A percentile compares a stretch with the other conserved stretches of the same genome.
phyloP scores from a whole-genome alignment of 306 rosid genomes.

The Aeschynomene evenia region DNA sequence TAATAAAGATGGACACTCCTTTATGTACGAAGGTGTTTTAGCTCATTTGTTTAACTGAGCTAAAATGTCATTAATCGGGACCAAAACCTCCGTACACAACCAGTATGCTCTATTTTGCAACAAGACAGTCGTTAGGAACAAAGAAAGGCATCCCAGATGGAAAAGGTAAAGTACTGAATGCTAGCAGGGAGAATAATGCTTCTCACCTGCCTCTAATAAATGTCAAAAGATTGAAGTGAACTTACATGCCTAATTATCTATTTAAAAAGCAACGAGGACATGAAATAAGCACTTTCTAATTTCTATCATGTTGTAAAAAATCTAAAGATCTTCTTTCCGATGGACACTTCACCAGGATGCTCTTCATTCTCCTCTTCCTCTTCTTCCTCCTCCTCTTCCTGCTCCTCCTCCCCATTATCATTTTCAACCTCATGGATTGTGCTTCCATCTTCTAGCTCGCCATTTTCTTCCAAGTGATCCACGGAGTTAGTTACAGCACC shows the following conservation, averaged over 20 bases:
- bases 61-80: neutral
- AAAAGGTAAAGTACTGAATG: neutral
- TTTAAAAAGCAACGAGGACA: constrained; percentile 22
- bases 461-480: constrained; percentile 48
- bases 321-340: constrained; percentile 64
- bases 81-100: neutral
- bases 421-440: constrained; percentile 41
- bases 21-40: neutral
- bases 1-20: neutral
- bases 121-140: constrained; percentile 3
- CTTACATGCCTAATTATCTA: constrained; percentile 32
- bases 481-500: constrained; percentile 39
- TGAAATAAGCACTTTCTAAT: constrained; percentile 10
- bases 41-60: neutral
- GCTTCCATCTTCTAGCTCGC: constrained; percentile 42
- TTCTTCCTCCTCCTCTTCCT: constrained; percentile 40
- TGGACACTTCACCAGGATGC: constrained; percentile 57
- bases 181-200: constrained; percentile 1
- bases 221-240: constrained; percentile 22
- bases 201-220: constrained; percentile 16
- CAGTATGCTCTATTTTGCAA: neutral
- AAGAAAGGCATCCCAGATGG: constrained; percentile 5
- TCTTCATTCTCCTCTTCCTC: constrained; percentile 49
- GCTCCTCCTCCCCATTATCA: constrained; percentile 35
- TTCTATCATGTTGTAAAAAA: constrained; percentile 70